phyloP scores from a whole-genome alignment of 2,329 filamentous ascomycete species.

The Coniella lustricola region DNA sequence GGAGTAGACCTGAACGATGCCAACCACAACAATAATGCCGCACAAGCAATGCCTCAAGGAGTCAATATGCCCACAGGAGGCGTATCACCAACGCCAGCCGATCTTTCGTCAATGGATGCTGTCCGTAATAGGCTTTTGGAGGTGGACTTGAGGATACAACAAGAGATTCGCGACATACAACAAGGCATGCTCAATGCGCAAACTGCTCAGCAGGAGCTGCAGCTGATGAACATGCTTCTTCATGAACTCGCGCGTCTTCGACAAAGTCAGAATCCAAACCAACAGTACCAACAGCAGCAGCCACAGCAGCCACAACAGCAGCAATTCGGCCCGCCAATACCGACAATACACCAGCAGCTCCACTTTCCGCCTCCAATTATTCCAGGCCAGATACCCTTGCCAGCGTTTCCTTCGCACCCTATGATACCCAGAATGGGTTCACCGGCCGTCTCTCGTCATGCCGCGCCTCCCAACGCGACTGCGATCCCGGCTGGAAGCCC shows the following conservation, averaged over 20 bases:
- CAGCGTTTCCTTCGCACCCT: slow-evolving; percentile 8
- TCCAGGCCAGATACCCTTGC: slow-evolving; percentile 12
- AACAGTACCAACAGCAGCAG: slow-evolving; percentile 6
- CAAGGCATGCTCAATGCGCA: slow-evolving; percentile 59
- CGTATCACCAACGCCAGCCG: background rate
- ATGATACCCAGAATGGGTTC: slow-evolving; percentile 30
- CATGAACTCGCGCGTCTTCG: slow-evolving; percentile 61
- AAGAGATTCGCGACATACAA: slow-evolving; percentile 57
- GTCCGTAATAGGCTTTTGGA: slow-evolving; percentile 56
- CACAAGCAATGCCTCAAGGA: slow-evolving; percentile 15
- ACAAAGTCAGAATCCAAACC: slow-evolving; percentile 33
- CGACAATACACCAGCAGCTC: slow-evolving; percentile 19
- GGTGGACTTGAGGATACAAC: slow-evolving; percentile 61
- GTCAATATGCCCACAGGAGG: background rate
- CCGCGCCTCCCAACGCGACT: slow-evolving; percentile 35
- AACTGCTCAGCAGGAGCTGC: slow-evolving; percentile 59
- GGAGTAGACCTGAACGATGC: slow-evolving; percentile 34
- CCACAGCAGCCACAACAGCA: slow-evolving; percentile 18
- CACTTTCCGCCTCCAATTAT: background rate
- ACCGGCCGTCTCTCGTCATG: slow-evolving; percentile 41
- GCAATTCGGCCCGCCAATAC: slow-evolving; percentile 1
- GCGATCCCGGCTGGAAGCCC: slow-evolving; percentile 53
- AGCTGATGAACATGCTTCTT: slow-evolving; percentile 60
- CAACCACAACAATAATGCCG: slow-evolving; percentile 16
- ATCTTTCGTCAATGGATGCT: slow-evolving; percentile 24